Conservation (phyloP, 1,284 basidiomycete species). For the Marasmius fiardii region DNA sequence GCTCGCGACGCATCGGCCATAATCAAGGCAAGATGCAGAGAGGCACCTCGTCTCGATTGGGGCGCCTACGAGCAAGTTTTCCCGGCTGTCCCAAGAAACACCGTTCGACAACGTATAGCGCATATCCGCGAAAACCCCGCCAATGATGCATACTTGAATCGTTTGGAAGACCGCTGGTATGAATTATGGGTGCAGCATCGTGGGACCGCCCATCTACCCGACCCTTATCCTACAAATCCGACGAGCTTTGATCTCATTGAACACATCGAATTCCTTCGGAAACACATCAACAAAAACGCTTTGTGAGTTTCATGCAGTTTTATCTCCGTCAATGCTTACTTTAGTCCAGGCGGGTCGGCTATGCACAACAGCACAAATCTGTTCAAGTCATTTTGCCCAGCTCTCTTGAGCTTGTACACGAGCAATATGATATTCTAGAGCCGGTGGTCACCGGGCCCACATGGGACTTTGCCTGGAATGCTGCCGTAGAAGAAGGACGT, state of each 20-base stretch:
- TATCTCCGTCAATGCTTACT: conserved; percentile 11
- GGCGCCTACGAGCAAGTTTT: conserved; percentile 76
- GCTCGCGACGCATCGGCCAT: conserved; percentile 82
- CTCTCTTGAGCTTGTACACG: conserved; percentile 43
- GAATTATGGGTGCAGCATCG: conserved; percentile 72
- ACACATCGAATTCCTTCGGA: conserved; percentile 79
- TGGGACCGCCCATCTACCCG: conserved; percentile 64
- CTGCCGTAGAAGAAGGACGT: conserved; percentile 65
- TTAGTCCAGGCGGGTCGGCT: conserved; percentile 50
- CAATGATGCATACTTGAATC: conserved; percentile 71
- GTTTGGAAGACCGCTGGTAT: conserved; percentile 82
- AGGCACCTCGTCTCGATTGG: conserved; percentile 60
- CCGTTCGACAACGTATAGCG: conserved; percentile 60
- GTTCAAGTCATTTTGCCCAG: conserved; percentile 38
- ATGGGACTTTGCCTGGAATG: conserved; percentile 76
- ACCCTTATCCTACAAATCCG: conserved; percentile 64
- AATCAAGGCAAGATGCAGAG: conserved; percentile 73
- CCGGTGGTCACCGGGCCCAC: conserved; percentile 37
- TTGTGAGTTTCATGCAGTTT: conserved; percentile 50
- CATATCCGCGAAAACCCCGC: conserved; percentile 62
- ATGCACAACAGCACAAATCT: conserved; percentile 41
- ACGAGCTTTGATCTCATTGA: conserved; percentile 73
- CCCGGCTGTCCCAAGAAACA: conserved; percentile 64
- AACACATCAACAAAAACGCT: conserved; percentile 79
- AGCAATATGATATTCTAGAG: conserved; percentile 48